A percentile compares a stretch with the other conserved stretches of the same genome.
phyloP scores from a whole-genome alignment of 208 protist genomes.

The Crithidia bombi region DNA sequence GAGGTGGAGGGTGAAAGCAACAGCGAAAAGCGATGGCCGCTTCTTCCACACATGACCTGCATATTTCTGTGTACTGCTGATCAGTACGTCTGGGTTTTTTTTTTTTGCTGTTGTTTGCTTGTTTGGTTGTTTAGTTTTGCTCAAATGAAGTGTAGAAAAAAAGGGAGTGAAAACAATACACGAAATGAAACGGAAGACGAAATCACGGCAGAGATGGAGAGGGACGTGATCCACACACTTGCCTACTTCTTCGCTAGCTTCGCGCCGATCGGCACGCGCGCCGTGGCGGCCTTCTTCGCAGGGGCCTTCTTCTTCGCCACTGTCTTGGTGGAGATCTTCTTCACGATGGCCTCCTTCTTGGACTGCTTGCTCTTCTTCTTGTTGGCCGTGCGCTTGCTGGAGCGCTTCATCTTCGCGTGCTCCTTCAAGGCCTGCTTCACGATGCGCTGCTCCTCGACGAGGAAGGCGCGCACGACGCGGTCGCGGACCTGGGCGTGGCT shows the following conservation, averaged over 20 bases:
- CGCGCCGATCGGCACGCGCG: constrained; percentile 65
- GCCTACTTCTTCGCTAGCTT: constrained; percentile 76
- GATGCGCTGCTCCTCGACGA: constrained; percentile 99
- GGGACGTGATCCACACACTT: not conserved
- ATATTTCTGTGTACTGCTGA: too few relatives aligned
- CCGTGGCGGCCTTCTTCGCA: constrained; percentile 40
- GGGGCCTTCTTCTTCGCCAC: constrained; percentile 59
- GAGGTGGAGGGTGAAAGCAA: too few relatives aligned
- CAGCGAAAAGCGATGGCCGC: too few relatives aligned
- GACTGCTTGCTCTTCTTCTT: constrained; percentile 71
- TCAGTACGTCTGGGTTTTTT: too few relatives aligned
- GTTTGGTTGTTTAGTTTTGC: not conserved
- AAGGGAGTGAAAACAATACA: constrained; percentile 14
- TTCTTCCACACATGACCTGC: too few relatives aligned
- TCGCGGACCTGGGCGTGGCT: constrained; percentile 95
- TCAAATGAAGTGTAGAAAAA: constrained; percentile 5
- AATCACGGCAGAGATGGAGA: constrained; percentile 1
- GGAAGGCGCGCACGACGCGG: constrained; percentile 98
- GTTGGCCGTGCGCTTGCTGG: constrained; percentile 69
- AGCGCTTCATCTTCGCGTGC: constrained; percentile 69
- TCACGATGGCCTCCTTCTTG: constrained; percentile 55
- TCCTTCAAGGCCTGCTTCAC: constrained; percentile 93
- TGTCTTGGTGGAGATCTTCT: constrained; percentile 46
- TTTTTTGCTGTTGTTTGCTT: not conserved
- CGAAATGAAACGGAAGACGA: not conserved